Evolutionary conservation across 1,139 yeast species (phyloP).

Genomic region (Geotrichum carabidarum): DNA sequence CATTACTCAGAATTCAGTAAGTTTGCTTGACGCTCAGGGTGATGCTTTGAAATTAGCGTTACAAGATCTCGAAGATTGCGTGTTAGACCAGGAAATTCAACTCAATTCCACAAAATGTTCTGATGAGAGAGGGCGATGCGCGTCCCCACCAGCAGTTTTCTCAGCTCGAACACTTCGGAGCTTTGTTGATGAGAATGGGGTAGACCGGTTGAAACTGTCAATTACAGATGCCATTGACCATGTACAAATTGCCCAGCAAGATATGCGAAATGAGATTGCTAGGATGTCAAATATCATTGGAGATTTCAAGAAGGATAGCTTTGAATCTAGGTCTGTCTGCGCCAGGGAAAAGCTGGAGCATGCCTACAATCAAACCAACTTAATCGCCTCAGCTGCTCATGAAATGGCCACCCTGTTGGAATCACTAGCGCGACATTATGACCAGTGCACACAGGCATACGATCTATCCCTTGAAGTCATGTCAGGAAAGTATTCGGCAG

Average conservation of each 20-base stretch:
- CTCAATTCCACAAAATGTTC: not conserved
- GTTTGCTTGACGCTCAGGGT: slow-evolving; percentile 28
- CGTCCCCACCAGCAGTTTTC: not conserved
- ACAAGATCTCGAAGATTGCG: slow-evolving; percentile 33
- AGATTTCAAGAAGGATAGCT: slow-evolving; percentile 23
- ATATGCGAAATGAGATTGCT: slow-evolving; percentile 23
- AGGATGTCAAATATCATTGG: slow-evolving; percentile 21
- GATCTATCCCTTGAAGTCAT: slow-evolving; percentile 23
- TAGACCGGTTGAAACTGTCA: slow-evolving; percentile 34
- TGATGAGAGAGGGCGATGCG: not conserved
- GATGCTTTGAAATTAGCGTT: slow-evolving; percentile 36
- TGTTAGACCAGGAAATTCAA: slow-evolving; percentile 31
- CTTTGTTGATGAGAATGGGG: slow-evolving; percentile 44
- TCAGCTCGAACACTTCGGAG: slow-evolving; percentile 31
- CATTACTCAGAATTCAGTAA: slow-evolving; percentile 22
- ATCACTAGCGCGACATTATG: slow-evolving; percentile 75
- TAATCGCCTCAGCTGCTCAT: slow-evolving; percentile 46
- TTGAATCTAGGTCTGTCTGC: slow-evolving; percentile 18
- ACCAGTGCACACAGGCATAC: slow-evolving; percentile 53
- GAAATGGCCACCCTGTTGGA: slow-evolving; percentile 67
- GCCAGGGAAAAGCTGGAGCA: slow-evolving; percentile 22
- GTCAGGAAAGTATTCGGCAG: slow-evolving; percentile 7
- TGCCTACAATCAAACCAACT: slow-evolving; percentile 29
- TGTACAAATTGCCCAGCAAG: slow-evolving; percentile 30
- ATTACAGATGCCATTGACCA: slow-evolving; percentile 33